These are phyloP conservation scores for Pneumocystis sp. DNA, from an alignment of 1,139 yeast species.

Conservation along the genomic window DNA sequence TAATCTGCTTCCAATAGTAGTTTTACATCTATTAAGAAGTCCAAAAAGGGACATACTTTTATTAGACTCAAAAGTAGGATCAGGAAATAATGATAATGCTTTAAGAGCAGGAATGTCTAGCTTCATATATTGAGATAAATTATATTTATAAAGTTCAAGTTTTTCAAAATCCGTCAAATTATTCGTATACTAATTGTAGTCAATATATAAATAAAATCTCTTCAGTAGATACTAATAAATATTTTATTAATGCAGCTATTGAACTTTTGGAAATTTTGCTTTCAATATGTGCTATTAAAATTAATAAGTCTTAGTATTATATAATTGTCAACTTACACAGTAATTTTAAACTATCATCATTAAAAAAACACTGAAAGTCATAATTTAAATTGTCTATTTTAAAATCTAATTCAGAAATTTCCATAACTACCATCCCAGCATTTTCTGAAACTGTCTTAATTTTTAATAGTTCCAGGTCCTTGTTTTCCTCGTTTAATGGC, in stretches of 20 bases:
- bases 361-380: conserved; percentile 60
- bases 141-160: conserved; percentile 44
- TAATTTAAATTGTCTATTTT: conserved; percentile 23
- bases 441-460: conserved; percentile 45
- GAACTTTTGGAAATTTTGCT: conserved; percentile 37
- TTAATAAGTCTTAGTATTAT: not conserved
- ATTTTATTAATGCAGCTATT: conserved; percentile 45
- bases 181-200: conserved; percentile 32
- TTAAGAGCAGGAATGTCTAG: conserved; percentile 79
- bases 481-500: conserved; percentile 28
- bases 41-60: conserved; percentile 61
- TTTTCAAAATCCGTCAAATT: conserved; percentile 41
- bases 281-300: conserved; percentile 31
- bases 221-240: conserved; percentile 26
- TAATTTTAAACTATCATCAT: conserved; percentile 38
- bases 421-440: conserved; percentile 58
- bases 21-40: conserved; percentile 70
- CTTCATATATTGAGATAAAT: conserved; percentile 65
- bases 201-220: not conserved
- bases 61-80: conserved; percentile 30
- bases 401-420: conserved; percentile 43
- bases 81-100: conserved; percentile 76
- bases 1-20: conserved; percentile 70
- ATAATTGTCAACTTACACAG: conserved; percentile 21
- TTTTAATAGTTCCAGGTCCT: conserved; percentile 30